Conservation (phyloP, 768 basidiomycete genomes). For the Lactifluus subvellereus region DNA sequence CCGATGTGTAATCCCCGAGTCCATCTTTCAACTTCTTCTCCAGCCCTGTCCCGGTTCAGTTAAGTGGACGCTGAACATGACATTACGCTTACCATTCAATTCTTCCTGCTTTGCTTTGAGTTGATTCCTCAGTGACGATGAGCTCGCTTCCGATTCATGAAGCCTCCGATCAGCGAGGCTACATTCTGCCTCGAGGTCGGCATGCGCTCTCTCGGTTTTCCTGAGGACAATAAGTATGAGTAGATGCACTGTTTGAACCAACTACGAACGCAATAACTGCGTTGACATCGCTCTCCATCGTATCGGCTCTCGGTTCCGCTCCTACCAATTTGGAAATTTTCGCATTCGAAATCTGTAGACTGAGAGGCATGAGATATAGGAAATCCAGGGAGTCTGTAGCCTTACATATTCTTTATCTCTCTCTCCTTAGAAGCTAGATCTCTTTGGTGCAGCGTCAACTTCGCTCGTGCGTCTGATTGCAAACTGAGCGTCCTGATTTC, state of each 20-base stretch:
- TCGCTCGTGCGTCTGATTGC: slow-evolving; percentile 79
- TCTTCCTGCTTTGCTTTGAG: slow-evolving; percentile 58
- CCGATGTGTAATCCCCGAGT: slow-evolving; percentile 36
- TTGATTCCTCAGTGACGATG: slow-evolving; percentile 55
- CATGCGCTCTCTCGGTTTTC: slow-evolving; percentile 59
- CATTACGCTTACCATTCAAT: slow-evolving; percentile 45
- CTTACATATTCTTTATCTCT: slow-evolving; percentile 67
- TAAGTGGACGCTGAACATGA: background rate
- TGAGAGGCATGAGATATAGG: slow-evolving; percentile 30
- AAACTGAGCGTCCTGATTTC: slow-evolving; percentile 67
- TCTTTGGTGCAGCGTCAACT: slow-evolving; percentile 63
- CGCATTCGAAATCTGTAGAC: slow-evolving; percentile 53
- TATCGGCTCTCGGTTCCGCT: slow-evolving; percentile 49
- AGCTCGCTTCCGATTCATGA: slow-evolving; percentile 56
- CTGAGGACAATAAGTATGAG: slow-evolving; percentile 35
- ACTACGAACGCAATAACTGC: slow-evolving; percentile 48
- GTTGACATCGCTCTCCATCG: slow-evolving; percentile 71
- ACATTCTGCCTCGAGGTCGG: slow-evolving; percentile 41
- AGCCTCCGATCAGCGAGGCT: slow-evolving; percentile 47
- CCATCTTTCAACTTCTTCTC: slow-evolving; percentile 44
- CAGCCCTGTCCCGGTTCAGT: slow-evolving; percentile 34
- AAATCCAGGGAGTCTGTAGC: slow-evolving; percentile 15
- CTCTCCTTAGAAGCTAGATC: slow-evolving; percentile 59
- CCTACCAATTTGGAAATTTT: slow-evolving; percentile 66
- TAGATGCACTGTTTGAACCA: background rate